Base-by-base conservation (phyloP, 2,329 filamentous ascomycete genomes). In the Aspergillus sp. region DNA sequence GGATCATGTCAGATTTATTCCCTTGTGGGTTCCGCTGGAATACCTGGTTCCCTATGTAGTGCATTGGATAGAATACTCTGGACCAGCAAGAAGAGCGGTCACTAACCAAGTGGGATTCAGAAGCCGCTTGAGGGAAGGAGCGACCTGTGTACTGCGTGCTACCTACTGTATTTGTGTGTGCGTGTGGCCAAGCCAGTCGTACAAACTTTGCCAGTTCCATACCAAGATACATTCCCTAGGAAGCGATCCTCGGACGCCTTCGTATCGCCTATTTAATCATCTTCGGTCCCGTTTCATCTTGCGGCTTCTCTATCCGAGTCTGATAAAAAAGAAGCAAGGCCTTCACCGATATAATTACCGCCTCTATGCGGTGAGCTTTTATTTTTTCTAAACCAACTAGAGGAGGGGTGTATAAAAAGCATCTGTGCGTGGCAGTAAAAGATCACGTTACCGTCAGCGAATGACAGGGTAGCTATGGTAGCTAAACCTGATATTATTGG, bases 351-450 rank as follows among this genome's bases (percentile, higher is more conserved):
- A 57, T 64, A 64, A 73, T 72, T 70, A 73, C 71, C 71, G 71
- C 71, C 71, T 72, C 71, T 66, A 66, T 73, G 71, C 71, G 71
- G 71, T 73, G 71, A 73, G 71, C 26, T 30, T 30, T 30, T 30
- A 30, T 30, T 30, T 30, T 30, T 30, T 30, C 26, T 30, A 30
- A 30, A 30, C 26, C 26, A 30, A 30, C 26, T 30, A 30, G 8
- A 30, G 26, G 26, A 30, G 26, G 26, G 4, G 26, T 30, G 26
- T 30, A 30, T 30, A 9, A 9, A 30, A 30, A 9, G 26, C 26
- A 30, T 9, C 2, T 44, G 42, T 44, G 42, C 24, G 42, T 22
- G 42, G 42, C 8, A 30, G 26, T 30, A 11, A 30, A 11, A 4
- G 9, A 9, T 30, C 26, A 30, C 26, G 26, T 30, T 30, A 30